Evolutionary conservation across 805 yeast genomes (phyloP).

Genomic region (Lipomyces yamadae): DNA sequence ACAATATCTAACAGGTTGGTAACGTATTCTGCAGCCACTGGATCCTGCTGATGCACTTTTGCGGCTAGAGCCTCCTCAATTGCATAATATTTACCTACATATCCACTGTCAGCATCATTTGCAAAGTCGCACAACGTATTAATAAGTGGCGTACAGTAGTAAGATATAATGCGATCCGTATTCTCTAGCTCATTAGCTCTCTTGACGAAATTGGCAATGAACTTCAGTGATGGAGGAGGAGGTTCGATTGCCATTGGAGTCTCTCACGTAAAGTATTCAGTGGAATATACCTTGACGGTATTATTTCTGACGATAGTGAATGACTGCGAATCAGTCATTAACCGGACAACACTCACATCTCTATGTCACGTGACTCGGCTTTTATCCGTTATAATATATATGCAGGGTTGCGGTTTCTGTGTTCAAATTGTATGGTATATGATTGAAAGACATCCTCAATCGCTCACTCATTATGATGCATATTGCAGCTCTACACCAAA

Average conservation of each 20-base stretch:
- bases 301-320: not conserved
- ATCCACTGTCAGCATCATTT: constrained; percentile 13
- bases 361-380: too few species aligned
- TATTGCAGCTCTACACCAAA: constrained; percentile 68
- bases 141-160: constrained; percentile 58
- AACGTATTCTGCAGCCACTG: constrained; percentile 64
- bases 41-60: constrained; percentile 61
- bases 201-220: constrained; percentile 54
- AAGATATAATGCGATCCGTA: constrained; percentile 70
- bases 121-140: not conserved
- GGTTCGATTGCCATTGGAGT: constrained; percentile 6
- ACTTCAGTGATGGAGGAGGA: constrained; percentile 33
- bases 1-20: constrained; percentile 68
- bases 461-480: constrained; percentile 50
- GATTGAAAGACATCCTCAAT: not conserved
- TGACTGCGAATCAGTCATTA: not conserved
- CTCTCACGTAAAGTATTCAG: not conserved
- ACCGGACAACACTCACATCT: too few species aligned
- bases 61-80: constrained; percentile 70
- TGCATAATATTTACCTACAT: constrained; percentile 56
- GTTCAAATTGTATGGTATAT: too few species aligned
- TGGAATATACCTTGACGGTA: not conserved
- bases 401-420: too few species aligned
- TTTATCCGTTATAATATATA: too few species aligned
- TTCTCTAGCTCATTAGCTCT: constrained; percentile 62